phyloP scores from a whole-genome alignment of 148 eudicot genomes.

The Dianthus caryophyllus region DNA sequence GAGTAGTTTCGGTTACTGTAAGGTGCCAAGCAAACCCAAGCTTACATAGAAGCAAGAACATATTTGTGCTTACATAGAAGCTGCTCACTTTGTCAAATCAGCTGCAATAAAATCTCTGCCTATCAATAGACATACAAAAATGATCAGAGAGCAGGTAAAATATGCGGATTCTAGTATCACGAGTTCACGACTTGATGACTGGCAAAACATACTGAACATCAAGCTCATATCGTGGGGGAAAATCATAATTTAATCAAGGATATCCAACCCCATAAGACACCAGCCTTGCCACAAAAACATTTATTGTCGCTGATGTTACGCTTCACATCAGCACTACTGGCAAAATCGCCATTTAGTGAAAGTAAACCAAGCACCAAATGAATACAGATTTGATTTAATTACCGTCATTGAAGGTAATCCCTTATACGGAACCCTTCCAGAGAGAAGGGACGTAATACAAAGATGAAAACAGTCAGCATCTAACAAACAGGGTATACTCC shows the following conservation, averaged over 20 bases:
- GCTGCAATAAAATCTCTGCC: not conserved
- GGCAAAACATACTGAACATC: not conserved
- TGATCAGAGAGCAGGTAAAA: not conserved
- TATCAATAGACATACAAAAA: not conserved
- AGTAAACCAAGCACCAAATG: slow-evolving; percentile 2
- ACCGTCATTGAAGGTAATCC: too few relatives aligned
- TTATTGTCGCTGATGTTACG: not conserved
- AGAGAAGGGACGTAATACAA: too few relatives aligned
- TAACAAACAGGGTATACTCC: too few relatives aligned
- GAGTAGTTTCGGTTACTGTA: not conserved
- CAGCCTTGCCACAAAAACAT: not conserved
- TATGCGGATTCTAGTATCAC: not conserved
- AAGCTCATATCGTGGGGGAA: not conserved
- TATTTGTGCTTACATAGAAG: not conserved
- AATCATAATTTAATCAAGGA: not conserved
- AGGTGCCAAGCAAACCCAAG: not conserved
- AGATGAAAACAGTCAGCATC: too few relatives aligned
- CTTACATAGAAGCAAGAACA: not conserved
- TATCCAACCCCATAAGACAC: not conserved
- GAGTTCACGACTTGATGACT: not conserved
- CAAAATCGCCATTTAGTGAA: not conserved
- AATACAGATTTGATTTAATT: not conserved
- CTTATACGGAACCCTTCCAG: too few relatives aligned
- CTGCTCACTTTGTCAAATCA: not conserved
- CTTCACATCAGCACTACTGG: not conserved